Percentiles rank a stretch among this genome's conserved stretches.
These are phyloP conservation scores for Sonneratia caseolaris DNA, from an alignment of 345 rosid species.

Conservation along the genomic window DNA sequence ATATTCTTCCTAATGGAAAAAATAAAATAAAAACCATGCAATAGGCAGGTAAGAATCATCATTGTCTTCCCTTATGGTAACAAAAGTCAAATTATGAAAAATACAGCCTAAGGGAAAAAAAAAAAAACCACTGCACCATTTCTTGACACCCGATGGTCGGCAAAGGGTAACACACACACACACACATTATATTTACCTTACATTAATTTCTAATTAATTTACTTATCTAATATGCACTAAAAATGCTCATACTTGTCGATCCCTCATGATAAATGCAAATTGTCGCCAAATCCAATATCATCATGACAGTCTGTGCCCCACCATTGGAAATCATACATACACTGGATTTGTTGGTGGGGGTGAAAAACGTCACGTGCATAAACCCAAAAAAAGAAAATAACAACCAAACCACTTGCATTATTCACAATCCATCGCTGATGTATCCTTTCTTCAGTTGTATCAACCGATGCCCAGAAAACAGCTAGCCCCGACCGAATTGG, in stretches of 20 bases:
- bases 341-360: background rate
- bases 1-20: too few relatives aligned
- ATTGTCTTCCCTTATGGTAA: background rate
- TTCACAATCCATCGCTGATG: too few relatives aligned
- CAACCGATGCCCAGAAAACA: too few relatives aligned
- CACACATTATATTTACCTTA: too few relatives aligned
- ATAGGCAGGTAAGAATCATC: background rate
- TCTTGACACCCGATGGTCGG: too few relatives aligned
- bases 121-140: too few relatives aligned
- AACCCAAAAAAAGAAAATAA: too few relatives aligned
- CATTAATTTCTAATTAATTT: background rate
- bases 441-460: too few relatives aligned
- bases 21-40: background rate
- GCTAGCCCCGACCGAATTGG: too few relatives aligned
- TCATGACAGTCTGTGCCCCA: slow-evolving; percentile 10
- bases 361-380: slow-evolving; percentile 2
- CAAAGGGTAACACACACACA: too few relatives aligned
- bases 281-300: slow-evolving; percentile 9
- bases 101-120: background rate
- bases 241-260: background rate
- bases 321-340: background rate
- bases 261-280: background rate
- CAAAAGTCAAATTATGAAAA: background rate
- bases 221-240: background rate
- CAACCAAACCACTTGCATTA: too few relatives aligned